Evolutionary conservation across 2,329 filamentous ascomycete species (phyloP).

Genomic region (Eurotiales sp.): DNA sequence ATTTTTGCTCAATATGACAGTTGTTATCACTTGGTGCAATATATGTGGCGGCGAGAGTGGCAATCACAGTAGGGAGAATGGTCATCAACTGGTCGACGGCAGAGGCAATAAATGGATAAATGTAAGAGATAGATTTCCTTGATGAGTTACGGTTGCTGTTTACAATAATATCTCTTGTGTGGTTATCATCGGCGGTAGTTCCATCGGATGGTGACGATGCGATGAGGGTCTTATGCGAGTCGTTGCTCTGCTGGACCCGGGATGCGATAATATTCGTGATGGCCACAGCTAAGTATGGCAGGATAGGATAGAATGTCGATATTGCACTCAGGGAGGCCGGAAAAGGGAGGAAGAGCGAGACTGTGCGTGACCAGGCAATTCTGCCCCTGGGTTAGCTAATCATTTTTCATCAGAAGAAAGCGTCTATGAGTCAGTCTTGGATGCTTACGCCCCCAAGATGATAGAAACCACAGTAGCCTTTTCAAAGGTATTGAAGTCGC

Average conservation of each 20-base stretch:
- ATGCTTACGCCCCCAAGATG: slow-evolving; percentile 21
- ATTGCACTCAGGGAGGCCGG: slow-evolving; percentile 22
- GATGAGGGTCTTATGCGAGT: not conserved
- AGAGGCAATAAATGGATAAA: slow-evolving; percentile 4
- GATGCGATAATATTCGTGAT: slow-evolving; percentile 1
- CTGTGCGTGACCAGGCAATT: slow-evolving; percentile 26
- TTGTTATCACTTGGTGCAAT: slow-evolving; percentile 22
- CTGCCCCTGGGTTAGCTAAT: slow-evolving; percentile 15
- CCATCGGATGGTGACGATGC: not conserved
- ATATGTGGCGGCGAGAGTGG: slow-evolving; percentile 28
- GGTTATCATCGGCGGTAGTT: not conserved
- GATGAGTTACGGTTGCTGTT: not conserved
- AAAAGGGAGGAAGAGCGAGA: slow-evolving; percentile 22
- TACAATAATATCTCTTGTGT: not conserved
- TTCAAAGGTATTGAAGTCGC: not conserved
- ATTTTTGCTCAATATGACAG: slow-evolving; percentile 30
- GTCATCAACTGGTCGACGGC: slow-evolving; percentile 21
- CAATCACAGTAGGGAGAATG: slow-evolving; percentile 25
- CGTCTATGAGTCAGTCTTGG: too few relatives aligned
- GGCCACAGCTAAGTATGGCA: not conserved
- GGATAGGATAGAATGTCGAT: slow-evolving; percentile 20
- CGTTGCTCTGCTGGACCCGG: not conserved
- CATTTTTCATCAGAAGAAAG: not conserved
- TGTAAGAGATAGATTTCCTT: not conserved
- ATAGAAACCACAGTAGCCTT: slow-evolving; percentile 12